Percentiles rank a stretch among this genome's conserved stretches.
Evolutionary conservation across 2,329 filamentous ascomycete species (phyloP).

Genomic region (Diaporthe humulicola): DNA sequence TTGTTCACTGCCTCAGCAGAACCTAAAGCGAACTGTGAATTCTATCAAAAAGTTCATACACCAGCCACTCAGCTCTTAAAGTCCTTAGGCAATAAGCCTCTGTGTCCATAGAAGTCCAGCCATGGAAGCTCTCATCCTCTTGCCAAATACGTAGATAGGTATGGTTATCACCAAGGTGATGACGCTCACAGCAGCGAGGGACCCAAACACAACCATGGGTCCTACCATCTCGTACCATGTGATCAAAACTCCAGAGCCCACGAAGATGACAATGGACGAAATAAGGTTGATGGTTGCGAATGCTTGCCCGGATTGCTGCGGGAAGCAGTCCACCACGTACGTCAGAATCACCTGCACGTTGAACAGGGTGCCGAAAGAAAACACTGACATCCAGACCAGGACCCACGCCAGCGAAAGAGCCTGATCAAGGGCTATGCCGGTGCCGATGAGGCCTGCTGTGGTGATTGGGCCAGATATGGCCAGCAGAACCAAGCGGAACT

Average conservation of each 20-base stretch:
- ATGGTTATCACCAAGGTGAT: background rate
- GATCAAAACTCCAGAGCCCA: background rate
- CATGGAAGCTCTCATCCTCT: conserved; percentile 1
- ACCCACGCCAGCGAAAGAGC: conserved; percentile 12
- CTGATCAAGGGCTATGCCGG: conserved; percentile 9
- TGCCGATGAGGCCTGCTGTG: conserved; percentile 23
- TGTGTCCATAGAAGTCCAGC: background rate
- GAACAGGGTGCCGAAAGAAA: conserved; percentile 6
- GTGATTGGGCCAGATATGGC: conserved; percentile 15
- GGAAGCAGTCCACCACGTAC: conserved; percentile 32
- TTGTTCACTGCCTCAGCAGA: no score
- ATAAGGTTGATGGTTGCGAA: conserved; percentile 8
- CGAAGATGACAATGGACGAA: background rate
- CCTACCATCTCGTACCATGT: background rate
- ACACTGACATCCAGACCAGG: conserved; percentile 18
- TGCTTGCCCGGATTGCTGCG: conserved; percentile 25
- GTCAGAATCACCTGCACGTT: conserved; percentile 9
- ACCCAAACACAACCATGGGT: background rate
- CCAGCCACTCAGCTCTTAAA: background rate
- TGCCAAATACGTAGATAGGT: background rate
- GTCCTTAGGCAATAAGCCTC: background rate
- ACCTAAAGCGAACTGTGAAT: no score
- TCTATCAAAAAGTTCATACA: background rate
- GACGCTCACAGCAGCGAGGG: background rate
- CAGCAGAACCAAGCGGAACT: conserved; percentile 32